These are phyloP conservation scores for Pulveroboletus sp. DNA, from an alignment of 1,284 basidiomycete species.

Conservation along the genomic window DNA sequence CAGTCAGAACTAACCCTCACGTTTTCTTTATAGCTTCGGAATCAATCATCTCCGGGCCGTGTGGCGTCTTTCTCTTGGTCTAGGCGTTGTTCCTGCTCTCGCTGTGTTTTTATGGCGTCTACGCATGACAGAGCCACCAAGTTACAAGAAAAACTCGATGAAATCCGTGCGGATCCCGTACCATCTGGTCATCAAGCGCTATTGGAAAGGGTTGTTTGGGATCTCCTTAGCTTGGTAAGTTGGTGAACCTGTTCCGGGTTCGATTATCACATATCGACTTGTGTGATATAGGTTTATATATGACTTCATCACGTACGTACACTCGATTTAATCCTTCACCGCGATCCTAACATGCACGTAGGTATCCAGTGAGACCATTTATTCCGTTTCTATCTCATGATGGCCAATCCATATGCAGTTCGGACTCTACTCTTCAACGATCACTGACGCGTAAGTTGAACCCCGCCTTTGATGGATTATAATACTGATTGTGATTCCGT, in stretches of 20 bases:
- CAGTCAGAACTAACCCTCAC: background rate
- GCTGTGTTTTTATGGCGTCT: slow-evolving; percentile 86
- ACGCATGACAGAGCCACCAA: slow-evolving; percentile 78
- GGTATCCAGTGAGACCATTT: slow-evolving; percentile 56
- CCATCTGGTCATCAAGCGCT: slow-evolving; percentile 76
- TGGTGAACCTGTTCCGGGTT: background rate
- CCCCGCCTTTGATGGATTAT: background rate
- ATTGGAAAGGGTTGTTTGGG: slow-evolving; percentile 70
- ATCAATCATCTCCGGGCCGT: slow-evolving; percentile 78
- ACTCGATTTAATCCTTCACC: background rate
- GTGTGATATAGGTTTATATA: slow-evolving; percentile 69
- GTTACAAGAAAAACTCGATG: slow-evolving; percentile 77
- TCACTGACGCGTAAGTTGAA: slow-evolving; percentile 59
- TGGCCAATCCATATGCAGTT: slow-evolving; percentile 50
- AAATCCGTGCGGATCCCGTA: slow-evolving; percentile 76
- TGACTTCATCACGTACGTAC: slow-evolving; percentile 71
- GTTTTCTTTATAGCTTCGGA: slow-evolving; percentile 56
- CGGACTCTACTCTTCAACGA: slow-evolving; percentile 82
- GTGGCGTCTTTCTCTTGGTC: slow-evolving; percentile 88
- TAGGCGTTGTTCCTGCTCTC: slow-evolving; percentile 82
- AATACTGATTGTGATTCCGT: background rate
- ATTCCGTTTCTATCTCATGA: background rate
- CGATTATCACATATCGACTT: background rate
- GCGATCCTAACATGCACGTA: slow-evolving; percentile 25
- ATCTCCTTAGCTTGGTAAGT: slow-evolving; percentile 71